Evolutionary conservation across 2,329 filamentous ascomycete species (phyloP).

Genomic region (Cladophialophora chaetospira): DNA sequence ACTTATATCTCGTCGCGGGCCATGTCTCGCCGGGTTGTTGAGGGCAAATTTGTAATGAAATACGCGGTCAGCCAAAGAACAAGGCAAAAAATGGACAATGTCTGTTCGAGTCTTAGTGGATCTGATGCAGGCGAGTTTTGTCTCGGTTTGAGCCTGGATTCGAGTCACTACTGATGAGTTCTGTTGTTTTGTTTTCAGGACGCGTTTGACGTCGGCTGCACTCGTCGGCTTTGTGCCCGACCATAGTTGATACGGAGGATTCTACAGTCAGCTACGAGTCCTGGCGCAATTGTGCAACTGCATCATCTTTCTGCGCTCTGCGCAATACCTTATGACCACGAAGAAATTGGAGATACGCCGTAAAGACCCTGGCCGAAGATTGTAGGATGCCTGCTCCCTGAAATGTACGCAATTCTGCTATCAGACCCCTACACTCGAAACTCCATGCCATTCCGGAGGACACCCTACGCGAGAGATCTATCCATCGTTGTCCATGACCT

Average conservation of each 20-base stretch:
- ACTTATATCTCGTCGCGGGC: too few relatives aligned
- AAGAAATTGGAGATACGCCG: neutral
- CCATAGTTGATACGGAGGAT: neutral
- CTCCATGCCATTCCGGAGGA: constrained; percentile 24
- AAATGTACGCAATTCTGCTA: constrained; percentile 13
- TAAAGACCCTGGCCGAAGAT: neutral
- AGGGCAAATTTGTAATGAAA: too few relatives aligned
- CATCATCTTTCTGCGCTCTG: neutral
- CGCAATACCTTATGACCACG: neutral
- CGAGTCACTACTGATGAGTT: too few relatives aligned
- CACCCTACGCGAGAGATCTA: constrained; percentile 4
- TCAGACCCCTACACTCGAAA: neutral
- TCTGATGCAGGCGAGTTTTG: too few relatives aligned
- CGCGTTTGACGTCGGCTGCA: too few relatives aligned
- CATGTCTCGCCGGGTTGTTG: too few relatives aligned
- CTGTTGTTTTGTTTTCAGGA: too few relatives aligned
- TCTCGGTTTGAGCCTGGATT: too few relatives aligned
- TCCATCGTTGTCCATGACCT: constrained; percentile 33
- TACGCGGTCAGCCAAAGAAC: too few relatives aligned
- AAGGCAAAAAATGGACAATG: too few relatives aligned
- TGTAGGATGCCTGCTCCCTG: neutral
- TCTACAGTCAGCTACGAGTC: neutral
- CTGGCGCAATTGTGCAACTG: neutral
- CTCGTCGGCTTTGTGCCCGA: neutral
- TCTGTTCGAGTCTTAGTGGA: too few relatives aligned